A percentile compares a stretch with the other conserved stretches of the same genome.
Evolutionary conservation across 2,329 filamentous ascomycete species (phyloP).

Genomic region (Diaporthe sp.): DNA sequence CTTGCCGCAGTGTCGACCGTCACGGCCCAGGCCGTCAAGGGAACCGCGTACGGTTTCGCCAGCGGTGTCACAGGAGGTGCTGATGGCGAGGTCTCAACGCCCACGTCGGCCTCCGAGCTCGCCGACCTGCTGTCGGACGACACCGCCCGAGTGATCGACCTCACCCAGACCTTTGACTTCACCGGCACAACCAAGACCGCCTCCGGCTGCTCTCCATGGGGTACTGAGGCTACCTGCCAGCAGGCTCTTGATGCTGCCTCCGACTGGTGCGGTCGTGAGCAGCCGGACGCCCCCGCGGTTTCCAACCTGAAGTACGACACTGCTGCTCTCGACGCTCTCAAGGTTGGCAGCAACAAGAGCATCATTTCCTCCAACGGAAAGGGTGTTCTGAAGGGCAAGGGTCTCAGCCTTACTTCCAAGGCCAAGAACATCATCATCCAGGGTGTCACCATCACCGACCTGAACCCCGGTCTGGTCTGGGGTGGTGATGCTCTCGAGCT

Average conservation of each 20-base stretch:
- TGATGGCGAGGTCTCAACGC: constrained; percentile 65
- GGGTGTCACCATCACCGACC: constrained; percentile 56
- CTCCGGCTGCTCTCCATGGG: constrained; percentile 71
- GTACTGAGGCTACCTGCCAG: constrained; percentile 67
- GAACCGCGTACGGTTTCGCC: constrained; percentile 58
- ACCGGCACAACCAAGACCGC: constrained; percentile 66
- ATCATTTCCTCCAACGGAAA: constrained; percentile 66
- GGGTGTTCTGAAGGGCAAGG: constrained; percentile 71
- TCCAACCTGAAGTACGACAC: constrained; percentile 62
- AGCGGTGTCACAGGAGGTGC: constrained; percentile 73
- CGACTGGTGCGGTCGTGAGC: constrained; percentile 70
- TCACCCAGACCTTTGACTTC: constrained; percentile 70
- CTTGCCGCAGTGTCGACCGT: constrained; percentile 46
- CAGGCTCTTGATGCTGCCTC: constrained; percentile 70
- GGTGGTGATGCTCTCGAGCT: constrained; percentile 71
- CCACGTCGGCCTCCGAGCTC: constrained; percentile 67
- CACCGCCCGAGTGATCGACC: constrained; percentile 69
- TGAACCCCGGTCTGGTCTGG: constrained; percentile 55
- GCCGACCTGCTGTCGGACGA: constrained; percentile 70
- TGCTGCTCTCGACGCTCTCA: constrained; percentile 64
- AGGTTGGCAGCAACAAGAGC: constrained; percentile 69
- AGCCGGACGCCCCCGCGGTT: constrained; percentile 62
- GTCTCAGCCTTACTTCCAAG: constrained; percentile 62
- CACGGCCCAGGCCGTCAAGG: constrained; percentile 49
- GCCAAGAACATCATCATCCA: constrained; percentile 72